Percentiles rank a stretch among this genome's conserved stretches.
phyloP scores from a whole-genome alignment of 2,329 filamentous ascomycete species.

The Teratosphaeria viscida region DNA sequence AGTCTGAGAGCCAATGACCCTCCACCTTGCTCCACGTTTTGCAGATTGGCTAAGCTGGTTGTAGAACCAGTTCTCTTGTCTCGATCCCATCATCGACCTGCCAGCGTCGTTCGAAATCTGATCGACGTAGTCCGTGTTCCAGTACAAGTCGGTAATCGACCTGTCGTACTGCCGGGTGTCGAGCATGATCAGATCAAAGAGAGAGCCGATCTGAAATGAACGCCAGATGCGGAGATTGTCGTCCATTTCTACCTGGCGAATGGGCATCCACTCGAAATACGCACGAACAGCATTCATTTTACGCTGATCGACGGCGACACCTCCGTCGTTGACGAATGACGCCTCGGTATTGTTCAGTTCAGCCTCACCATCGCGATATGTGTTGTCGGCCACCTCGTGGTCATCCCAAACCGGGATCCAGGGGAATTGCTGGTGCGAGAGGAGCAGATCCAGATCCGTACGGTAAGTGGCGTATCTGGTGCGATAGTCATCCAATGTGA shows the following conservation, averaged over 20 bases:
- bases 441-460: slow-evolving; percentile 50
- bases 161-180: slow-evolving; percentile 61
- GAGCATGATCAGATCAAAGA: slow-evolving; percentile 58
- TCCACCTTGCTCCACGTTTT: slow-evolving; percentile 58
- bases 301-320: slow-evolving; percentile 58
- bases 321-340: slow-evolving; percentile 48
- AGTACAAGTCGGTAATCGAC: slow-evolving; percentile 42
- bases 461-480: slow-evolving; percentile 49
- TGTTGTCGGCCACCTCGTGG: slow-evolving; percentile 52
- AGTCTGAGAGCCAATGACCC: slow-evolving; percentile 61
- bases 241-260: slow-evolving; percentile 55
- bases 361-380: slow-evolving; percentile 51
- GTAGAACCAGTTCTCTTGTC: slow-evolving; percentile 69
- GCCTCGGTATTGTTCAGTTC: slow-evolving; percentile 56
- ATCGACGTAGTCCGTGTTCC: slow-evolving; percentile 23
- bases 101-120: slow-evolving; percentile 57
- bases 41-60: slow-evolving; percentile 33
- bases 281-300: slow-evolving; percentile 65
- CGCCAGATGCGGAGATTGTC: slow-evolving; percentile 61
- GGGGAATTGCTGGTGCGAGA: slow-evolving; percentile 46
- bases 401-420: slow-evolving; percentile 59
- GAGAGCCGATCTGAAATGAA: slow-evolving; percentile 53
- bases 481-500: slow-evolving; percentile 48
- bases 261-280: slow-evolving; percentile 52
- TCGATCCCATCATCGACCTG: slow-evolving; percentile 58